These are phyloP conservation scores for Lachancea fermentati DNA, from an alignment of 805 yeast species.

Conservation along the genomic window DNA sequence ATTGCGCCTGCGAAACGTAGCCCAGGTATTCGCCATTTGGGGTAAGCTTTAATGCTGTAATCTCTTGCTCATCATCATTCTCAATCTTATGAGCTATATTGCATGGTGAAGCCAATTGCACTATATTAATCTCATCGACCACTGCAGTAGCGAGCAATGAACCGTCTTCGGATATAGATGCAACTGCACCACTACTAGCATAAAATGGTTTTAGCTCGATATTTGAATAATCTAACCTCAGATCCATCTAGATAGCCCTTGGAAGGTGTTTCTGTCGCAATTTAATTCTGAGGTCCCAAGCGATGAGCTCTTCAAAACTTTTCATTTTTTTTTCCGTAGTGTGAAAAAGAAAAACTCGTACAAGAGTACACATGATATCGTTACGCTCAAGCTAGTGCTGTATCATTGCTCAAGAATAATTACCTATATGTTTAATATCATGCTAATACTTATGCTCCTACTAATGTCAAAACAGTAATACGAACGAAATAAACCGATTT, in stretches of 20 bases:
- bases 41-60: slow-evolving; percentile 70
- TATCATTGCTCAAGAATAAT: too few relatives aligned
- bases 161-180: slow-evolving; percentile 59
- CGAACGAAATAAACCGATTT: background rate
- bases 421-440: background rate
- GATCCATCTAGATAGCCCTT: slow-evolving; percentile 20
- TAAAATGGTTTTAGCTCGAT: slow-evolving; percentile 72
- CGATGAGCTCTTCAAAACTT: slow-evolving; percentile 9
- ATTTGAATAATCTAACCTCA: slow-evolving; percentile 32
- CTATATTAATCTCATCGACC: slow-evolving; percentile 67
- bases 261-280: background rate
- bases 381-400: too few relatives aligned
- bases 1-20: slow-evolving; percentile 77
- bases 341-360: background rate
- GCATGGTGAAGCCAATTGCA: slow-evolving; percentile 47
- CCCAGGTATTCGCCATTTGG: slow-evolving; percentile 71
- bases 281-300: background rate
- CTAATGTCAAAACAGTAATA: background rate
- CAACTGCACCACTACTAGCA: slow-evolving; percentile 71
- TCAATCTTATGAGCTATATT: slow-evolving; percentile 49
- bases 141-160: slow-evolving; percentile 70
- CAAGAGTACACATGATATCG: background rate
- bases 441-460: background rate
- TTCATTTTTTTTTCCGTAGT: slow-evolving; percentile 1
- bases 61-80: slow-evolving; percentile 75